Base-by-base conservation (phyloP, 2,329 filamentous ascomycete genomes). In the Coniochaeta sp. region DNA sequence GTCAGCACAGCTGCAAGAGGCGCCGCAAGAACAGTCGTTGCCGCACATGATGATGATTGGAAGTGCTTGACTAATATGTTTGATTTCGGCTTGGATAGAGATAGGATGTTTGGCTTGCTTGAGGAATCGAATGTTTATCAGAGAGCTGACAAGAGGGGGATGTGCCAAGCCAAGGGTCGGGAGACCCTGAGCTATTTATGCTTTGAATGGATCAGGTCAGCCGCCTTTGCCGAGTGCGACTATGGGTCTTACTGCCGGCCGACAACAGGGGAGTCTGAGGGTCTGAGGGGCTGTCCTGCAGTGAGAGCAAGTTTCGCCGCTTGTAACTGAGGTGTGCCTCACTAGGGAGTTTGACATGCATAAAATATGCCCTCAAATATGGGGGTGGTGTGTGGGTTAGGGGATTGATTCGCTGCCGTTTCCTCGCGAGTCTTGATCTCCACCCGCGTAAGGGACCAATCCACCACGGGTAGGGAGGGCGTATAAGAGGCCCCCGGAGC, bases 171-270 rank as follows among this genome's bases (percentile, higher is more conserved):
- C 54, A 24, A n/a, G 31, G 54, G 54, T 36, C 17, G n/a, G 28
- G 54, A 12, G 54, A 57, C 34, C 54, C 54, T 38, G 54, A 57
- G 54, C 17, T 57, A 57, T 57, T 57, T 57, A 57, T 57, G 54
- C 54, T 38, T 34, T 38, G 14, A 24, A 57, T 8, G 34, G 31
- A n/a, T 17, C 54, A 22, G 26, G 54, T 38, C 28, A 57, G 54
- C 54, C 54, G 54, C 54, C 28, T 14, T 57, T 57, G 34, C 54
- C 54, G 54, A 57, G n/a, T 57, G 54, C 22, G 16, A 57, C 54
- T 31, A 28, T 31, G 22, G 44, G 16, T 50, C 22, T 14, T 50
- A 50, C 22, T 50, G 44, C 44, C 22, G 44, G 24, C 22, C 44
- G 44, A 50, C 9, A 14, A 28, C 44, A 22, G 22, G 44, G 44